Base-by-base conservation (phyloP, 1,139 yeast species). In the Diutina rugosa region DNA sequence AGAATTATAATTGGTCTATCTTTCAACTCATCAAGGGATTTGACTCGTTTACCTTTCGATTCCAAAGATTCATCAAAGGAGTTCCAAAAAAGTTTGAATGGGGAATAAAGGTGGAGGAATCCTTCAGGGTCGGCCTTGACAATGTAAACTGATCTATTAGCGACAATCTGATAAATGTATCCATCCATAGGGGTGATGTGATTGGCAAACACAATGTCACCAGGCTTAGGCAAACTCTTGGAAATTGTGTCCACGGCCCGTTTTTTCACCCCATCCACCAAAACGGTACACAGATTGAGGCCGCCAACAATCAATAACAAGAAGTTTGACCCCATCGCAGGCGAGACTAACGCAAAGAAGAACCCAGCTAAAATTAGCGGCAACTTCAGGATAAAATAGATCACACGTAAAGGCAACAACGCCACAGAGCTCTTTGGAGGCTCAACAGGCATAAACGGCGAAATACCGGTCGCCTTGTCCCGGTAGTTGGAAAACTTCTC, bases 381-480 rank as follows among this genome's bases (percentile, higher is more conserved):
- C 16, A 49, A 6, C 26, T 49, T 49, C 53, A 49, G 53, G 45
- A 49, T 49, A 29, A 49, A 49, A 8, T 49, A 49, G 26, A 49
- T 32, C 4, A 49, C n/a, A 6, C 28, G 35, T 4, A 49, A 28
- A 10, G 53, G 44, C 16, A 49, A 4, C 21, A 32, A 16, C 8
- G 32, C 14, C 12, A 58, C 7, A 10, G 57, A 57, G 10, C 57
- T 53, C 47, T 59, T 61, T 44, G 55, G 64, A 58, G 32, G 61
- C 46, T 62, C 68, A 5, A 62, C 66, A 0, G 90, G 90, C 71
- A 84, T 73, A 61, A 86, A 87, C 3, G 95, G 95, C 0, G 90
- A 81, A 18, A 86, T 84, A n/a, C 95, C 95, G 2, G 93, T 86
- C 2, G 89, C 89, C 62, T 82, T 85, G 64, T 87, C 95, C 67